phyloP scores from a whole-genome alignment of 1,139 yeast species.

The Debaryomyces nepalensis region DNA sequence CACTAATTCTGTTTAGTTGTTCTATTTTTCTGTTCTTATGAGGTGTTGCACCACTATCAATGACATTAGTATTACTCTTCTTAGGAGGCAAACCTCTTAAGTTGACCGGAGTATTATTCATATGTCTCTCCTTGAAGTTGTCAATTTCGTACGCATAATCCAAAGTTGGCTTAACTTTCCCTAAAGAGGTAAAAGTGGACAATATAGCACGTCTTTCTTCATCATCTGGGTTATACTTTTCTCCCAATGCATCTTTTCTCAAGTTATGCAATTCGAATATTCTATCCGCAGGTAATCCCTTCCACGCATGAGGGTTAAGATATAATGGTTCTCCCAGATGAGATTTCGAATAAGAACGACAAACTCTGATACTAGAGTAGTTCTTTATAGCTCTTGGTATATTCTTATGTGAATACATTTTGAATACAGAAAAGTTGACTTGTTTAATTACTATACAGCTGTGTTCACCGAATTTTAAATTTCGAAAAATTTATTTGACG shows the following conservation, averaged over 20 bases:
- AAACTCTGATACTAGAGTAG: not conserved
- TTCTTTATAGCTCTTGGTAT: conserved; percentile 4
- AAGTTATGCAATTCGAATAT: conserved; percentile 64
- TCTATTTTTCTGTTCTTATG: conserved; percentile 45
- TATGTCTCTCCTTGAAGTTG: conserved; percentile 48
- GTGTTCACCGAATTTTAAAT: conserved; percentile 2
- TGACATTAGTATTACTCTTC: conserved; percentile 44
- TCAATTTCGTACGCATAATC: conserved; percentile 51
- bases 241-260: conserved; percentile 60
- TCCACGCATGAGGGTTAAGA: conserved; percentile 70
- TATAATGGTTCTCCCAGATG: conserved; percentile 30
- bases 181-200: conserved; percentile 44
- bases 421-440: not conserved
- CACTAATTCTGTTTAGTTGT: conserved; percentile 75
- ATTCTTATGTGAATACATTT: conserved; percentile 6
- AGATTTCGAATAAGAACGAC: conserved; percentile 21
- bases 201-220: conserved; percentile 52
- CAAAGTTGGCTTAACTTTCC: conserved; percentile 38
- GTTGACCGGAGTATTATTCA: conserved; percentile 49
- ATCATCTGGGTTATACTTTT: conserved; percentile 58
- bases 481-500: conserved; percentile 12
- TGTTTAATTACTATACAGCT: not conserved
- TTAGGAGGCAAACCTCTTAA: conserved; percentile 47
- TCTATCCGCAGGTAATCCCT: conserved; percentile 65
- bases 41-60: conserved; percentile 41